Evolutionary conservation across 345 rosid species (phyloP), one percentile per base, ranked within the genome.

Genomic region (Aethionema arabicum): DNA sequence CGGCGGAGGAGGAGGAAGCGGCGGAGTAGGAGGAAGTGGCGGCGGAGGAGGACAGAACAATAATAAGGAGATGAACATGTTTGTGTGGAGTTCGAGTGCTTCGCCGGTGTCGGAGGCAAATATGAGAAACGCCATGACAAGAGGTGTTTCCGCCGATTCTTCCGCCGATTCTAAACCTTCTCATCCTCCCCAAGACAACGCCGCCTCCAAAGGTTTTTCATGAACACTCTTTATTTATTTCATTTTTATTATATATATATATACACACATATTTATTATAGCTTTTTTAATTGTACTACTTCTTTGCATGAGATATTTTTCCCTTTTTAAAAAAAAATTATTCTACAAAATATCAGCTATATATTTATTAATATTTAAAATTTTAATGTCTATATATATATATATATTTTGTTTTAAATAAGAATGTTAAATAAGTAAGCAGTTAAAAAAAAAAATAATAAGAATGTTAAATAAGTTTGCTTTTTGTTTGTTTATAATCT

Each of bases 31-130:
- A 7, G 56, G 49, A 7, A 64, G 53, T 5, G 52, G 55, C 9
- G 58, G 58, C 0, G 56, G 61, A 16, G 64, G 38, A 16, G 68
- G 68, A 41, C 64, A 64, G 43, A 65, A 35, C 11, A 70, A 70
- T 69, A 70, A 40, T 12, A 74, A 88, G 67, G 96, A 88, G 71
- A 82, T 82, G 37, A 88, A 86, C 71, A 82, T 86, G 96, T 88
- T 84, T 4, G 92, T 82, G 16, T 85, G 96, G 96, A 88, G 90
- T 77, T 82, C 96, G 4, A 85, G 84, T 65, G 80, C 88, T 10
- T 85, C 96, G 27, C 96, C 96, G 0, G 85, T 78, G 14, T 85
- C 96, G 0, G 92, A 88, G 74, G 86, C 79, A 11, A 81, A 86
- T 65, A 58, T 65, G 10, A 79, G 77, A 48, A 78, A 79, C 40